Evolutionary conservation across 2,329 filamentous ascomycete genomes (phyloP), one percentile per base, ranked within the genome.

Genomic region (Fusarium foetens): DNA sequence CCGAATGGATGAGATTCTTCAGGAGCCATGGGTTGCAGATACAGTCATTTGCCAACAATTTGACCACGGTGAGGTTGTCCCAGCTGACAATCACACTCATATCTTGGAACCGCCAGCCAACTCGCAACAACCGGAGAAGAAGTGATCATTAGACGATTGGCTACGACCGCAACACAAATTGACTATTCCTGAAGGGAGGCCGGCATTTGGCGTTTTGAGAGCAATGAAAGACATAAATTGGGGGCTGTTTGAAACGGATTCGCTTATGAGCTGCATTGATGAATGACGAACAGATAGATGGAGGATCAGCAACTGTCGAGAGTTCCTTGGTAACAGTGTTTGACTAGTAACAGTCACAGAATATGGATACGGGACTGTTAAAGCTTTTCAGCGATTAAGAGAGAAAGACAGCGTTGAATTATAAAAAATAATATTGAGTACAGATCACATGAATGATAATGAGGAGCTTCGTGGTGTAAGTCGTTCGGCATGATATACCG

Each of bases 21-120:
- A 91, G 27, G 95, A 99, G 79, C 91, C 92, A 21, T 99, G 96
- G 96, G 90, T 98, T n/a, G 89, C 91, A 52, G 91, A 92, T 76
- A 94, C 93, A 36, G 86, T 92, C 25, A 94, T 97, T 45, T 99
- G 96, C 81, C 88, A 91, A 71, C 95, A 97, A 79, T 87, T 93
- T 59, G 90, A 89, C 29, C 82, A 84, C 5, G 94, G 94, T 3
- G 86, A 87, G 52, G 88, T 97, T 21, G 85, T 94, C 66, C 90
- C 88, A 52, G 93, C 93, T 5, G 86, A 90, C 14, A 92, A 93
- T 55, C 96, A 99, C 81, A 90, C 88, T 3, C 96, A 99, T 79
- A 91, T 95, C 17, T 86, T 98, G 41, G 94, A 97, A 80, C 93
- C 94, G 21, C 89, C 91, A 19, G 81, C 85, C 45, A 80, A 84